phyloP scores from a whole-genome alignment of 176 grass and related monocot species.

The Rhynchospora tenuis region DNA sequence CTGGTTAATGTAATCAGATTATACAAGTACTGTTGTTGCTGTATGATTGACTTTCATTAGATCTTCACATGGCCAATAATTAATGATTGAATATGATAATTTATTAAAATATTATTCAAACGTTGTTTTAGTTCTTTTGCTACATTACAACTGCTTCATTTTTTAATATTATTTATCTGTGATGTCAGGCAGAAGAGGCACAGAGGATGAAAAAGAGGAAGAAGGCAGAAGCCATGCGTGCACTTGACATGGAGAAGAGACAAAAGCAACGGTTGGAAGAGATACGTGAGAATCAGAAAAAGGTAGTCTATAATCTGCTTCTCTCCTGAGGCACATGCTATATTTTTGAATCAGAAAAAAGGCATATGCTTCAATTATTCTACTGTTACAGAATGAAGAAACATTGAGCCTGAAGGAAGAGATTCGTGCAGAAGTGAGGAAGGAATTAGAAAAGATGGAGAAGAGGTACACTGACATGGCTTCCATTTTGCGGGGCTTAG shows the following conservation, averaged over 20 bases:
- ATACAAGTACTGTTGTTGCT: not conserved
- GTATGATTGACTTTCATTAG: not conserved
- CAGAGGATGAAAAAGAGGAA: conserved; percentile 72
- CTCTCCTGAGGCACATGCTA: not conserved
- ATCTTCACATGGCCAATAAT: not conserved
- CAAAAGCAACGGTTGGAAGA: conserved; percentile 95
- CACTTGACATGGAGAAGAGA: conserved; percentile 78
- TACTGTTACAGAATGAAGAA: conserved; percentile 68
- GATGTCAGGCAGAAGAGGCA: conserved; percentile 72
- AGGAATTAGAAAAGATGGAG: conserved; percentile 71
- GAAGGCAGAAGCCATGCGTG: conserved; percentile 56
- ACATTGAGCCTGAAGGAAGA: conserved; percentile 67
- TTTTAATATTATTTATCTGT: conserved; percentile 1
- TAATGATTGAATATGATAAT: not conserved
- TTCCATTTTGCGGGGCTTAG: conserved; percentile 62
- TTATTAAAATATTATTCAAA: not conserved
- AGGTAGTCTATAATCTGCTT: conserved; percentile 36
- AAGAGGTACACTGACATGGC: conserved; percentile 45
- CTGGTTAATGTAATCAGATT: not conserved
- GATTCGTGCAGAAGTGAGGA: conserved; percentile 46
- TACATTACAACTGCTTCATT: not conserved
- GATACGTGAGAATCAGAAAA: conserved; percentile 76
- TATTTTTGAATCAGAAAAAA: not conserved
- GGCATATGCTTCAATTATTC: not conserved
- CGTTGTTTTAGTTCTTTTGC: not conserved